phyloP scores from a whole-genome alignment of 2,329 filamentous ascomycete genomes.

The Ceratocystis ficicola region DNA sequence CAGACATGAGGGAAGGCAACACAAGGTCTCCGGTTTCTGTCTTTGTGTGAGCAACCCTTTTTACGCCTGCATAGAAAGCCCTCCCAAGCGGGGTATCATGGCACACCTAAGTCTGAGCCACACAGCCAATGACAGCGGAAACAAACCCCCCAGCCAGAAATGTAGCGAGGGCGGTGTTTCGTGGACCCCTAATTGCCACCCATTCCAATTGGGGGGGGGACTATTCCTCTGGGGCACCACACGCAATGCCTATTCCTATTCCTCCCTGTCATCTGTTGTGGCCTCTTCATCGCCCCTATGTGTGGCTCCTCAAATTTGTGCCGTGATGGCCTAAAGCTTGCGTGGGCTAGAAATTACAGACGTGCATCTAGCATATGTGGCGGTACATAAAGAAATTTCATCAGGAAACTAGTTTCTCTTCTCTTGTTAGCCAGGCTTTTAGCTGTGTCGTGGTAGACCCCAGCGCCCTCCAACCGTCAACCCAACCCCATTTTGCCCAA shows the following conservation, averaged over 20 bases:
- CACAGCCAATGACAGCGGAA: neutral
- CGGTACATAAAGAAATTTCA: too few relatives aligned
- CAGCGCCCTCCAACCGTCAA: neutral
- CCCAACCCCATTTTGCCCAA: neutral
- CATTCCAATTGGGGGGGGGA: neutral
- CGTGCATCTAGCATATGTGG: too few relatives aligned
- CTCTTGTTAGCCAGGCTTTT: neutral
- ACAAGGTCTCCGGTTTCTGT: neutral
- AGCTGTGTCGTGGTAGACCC: neutral
- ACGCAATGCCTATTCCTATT: neutral
- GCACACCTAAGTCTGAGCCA: slow-evolving; percentile 1
- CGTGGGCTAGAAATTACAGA: too few relatives aligned
- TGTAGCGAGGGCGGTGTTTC: neutral
- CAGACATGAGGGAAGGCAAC: neutral
- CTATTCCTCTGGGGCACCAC: neutral
- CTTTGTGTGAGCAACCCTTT: neutral
- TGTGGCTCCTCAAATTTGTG: too few relatives aligned
- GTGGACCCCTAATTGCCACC: neutral
- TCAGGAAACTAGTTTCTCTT: too few relatives aligned
- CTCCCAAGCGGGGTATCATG: neutral
- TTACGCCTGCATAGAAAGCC: neutral
- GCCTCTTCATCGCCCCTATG: too few relatives aligned
- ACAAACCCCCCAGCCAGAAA: neutral
- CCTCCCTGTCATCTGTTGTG: too few relatives aligned
- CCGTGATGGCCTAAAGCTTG: too few relatives aligned